Conservation (phyloP, 176 grass and related monocot genomes). For the Coix lacrymajobi region DNA sequence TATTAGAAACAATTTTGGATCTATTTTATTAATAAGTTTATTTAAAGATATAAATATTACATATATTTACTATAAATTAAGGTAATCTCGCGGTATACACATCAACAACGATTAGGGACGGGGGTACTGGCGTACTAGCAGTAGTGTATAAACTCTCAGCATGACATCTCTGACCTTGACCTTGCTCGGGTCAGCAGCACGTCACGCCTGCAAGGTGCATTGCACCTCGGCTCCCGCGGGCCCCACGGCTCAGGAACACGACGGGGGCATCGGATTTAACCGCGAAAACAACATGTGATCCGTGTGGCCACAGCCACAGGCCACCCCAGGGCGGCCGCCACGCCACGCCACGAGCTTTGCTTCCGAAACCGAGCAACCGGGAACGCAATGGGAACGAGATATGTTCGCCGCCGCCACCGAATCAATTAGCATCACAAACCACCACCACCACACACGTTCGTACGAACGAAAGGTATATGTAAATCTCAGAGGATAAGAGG, state of each 20-base stretch:
- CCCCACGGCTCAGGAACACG: neutral
- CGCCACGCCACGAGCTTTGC: neutral
- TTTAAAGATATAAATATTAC: no score
- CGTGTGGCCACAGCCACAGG: conserved; percentile 12
- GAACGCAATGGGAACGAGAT: neutral
- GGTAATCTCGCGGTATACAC: no score
- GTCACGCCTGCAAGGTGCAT: neutral
- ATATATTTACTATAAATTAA: no score
- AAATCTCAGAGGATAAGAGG: neutral
- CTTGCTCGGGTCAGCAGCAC: neutral
- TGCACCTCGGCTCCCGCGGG: neutral
- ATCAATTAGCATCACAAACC: neutral
- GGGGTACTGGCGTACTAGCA: no score
- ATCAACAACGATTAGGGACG: no score
- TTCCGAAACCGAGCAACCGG: neutral
- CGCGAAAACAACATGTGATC: conserved; percentile 22
- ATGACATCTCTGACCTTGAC: conserved; percentile 37
- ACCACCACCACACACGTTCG: neutral
- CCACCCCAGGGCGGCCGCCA: neutral
- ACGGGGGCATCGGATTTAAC: neutral
- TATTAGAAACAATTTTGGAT: no score
- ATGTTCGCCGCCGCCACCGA: neutral
- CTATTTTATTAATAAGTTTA: no score
- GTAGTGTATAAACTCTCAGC: neutral
- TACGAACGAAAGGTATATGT: neutral